Percentiles rank a stretch among this genome's conserved stretches.
Evolutionary conservation across 495 filamentous ascomycete species (phyloP).

Genomic region (Penicillium macrosclerotiorum): DNA sequence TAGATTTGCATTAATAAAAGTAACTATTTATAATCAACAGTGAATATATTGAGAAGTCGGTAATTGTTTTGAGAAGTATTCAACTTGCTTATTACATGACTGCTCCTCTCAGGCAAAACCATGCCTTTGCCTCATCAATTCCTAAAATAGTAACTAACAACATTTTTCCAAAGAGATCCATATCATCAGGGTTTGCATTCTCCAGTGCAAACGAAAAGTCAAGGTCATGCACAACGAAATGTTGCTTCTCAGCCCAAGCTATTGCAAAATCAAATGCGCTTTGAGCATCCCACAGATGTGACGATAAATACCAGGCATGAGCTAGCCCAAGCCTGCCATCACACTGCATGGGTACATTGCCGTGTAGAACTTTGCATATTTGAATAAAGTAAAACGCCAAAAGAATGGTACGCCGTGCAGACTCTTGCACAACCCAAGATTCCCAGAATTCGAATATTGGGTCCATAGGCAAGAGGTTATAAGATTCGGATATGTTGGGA

Average conservation of each 20-base stretch:
- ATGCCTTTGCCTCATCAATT: slow-evolving; percentile 41
- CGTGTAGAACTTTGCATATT: slow-evolving; percentile 35
- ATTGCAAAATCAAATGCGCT: slow-evolving; percentile 44
- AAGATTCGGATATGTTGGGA: slow-evolving; percentile 10
- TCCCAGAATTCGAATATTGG: slow-evolving; percentile 38
- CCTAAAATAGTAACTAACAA: slow-evolving; percentile 42
- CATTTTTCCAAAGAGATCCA: slow-evolving; percentile 49
- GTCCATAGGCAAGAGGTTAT: slow-evolving; percentile 13
- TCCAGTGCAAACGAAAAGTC: slow-evolving; percentile 32
- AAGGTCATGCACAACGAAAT: slow-evolving; percentile 41
- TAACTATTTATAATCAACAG: too few species aligned
- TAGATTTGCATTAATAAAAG: too few species aligned
- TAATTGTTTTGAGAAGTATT: too few species aligned
- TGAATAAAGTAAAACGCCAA: slow-evolving; percentile 38
- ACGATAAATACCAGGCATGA: slow-evolving; percentile 44
- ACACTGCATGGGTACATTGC: slow-evolving; percentile 22
- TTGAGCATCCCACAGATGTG: slow-evolving; percentile 46
- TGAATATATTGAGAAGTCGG: too few species aligned
- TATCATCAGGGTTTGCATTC: slow-evolving; percentile 38
- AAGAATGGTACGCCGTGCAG: slow-evolving; percentile 45
- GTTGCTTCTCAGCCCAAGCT: slow-evolving; percentile 45
- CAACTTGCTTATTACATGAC: too few species aligned
- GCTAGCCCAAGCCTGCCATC: slow-evolving; percentile 33
- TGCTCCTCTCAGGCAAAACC: slow-evolving; percentile 37
- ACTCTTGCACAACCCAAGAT: slow-evolving; percentile 47